Conservation (phyloP, 2,329 filamentous ascomycete genomes). For the Reticulascus tulasneorum region DNA sequence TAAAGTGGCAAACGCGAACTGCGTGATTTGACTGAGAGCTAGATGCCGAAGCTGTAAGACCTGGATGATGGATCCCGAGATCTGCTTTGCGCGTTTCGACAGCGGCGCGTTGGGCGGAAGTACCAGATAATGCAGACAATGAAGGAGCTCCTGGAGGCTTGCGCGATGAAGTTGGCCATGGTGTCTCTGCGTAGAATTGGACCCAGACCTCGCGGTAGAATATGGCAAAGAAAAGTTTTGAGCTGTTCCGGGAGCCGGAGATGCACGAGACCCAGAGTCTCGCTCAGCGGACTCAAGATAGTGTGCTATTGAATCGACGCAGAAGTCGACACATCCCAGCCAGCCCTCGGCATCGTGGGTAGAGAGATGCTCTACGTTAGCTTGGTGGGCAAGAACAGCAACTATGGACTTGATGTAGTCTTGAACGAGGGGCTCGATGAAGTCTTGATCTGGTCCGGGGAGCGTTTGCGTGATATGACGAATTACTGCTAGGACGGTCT, state of each 20-base stretch:
- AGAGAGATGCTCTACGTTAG: slow-evolving; percentile 77
- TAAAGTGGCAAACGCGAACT: slow-evolving; percentile 69
- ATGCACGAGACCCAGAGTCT: slow-evolving; percentile 36
- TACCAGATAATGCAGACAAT: slow-evolving; percentile 62
- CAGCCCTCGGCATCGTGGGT: slow-evolving; percentile 56
- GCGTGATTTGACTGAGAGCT: slow-evolving; percentile 61
- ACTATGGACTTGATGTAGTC: slow-evolving; percentile 77
- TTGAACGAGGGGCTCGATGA: slow-evolving; percentile 65
- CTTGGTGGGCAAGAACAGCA: slow-evolving; percentile 64
- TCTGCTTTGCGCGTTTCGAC: slow-evolving; percentile 46
- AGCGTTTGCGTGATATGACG: slow-evolving; percentile 78
- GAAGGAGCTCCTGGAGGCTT: slow-evolving; percentile 48
- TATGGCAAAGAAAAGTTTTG: slow-evolving; percentile 21
- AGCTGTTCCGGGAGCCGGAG: slow-evolving; percentile 38
- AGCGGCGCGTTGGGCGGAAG: slow-evolving; percentile 66
- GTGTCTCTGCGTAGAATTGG: slow-evolving; percentile 12
- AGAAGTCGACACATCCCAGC: slow-evolving; percentile 67
- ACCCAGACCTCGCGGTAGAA: slow-evolving; percentile 24
- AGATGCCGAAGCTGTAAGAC: slow-evolving; percentile 58
- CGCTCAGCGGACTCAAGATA: slow-evolving; percentile 40
- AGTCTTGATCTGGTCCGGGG: slow-evolving; percentile 51
- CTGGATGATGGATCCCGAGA: slow-evolving; percentile 54
- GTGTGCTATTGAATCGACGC: slow-evolving; percentile 57
- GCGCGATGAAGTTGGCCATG: slow-evolving; percentile 17
- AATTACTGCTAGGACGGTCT: slow-evolving; percentile 74